These are phyloP conservation scores for Tephrocybe sp. DNA, from an alignment of 768 basidiomycete genomes.

Conservation along the genomic window DNA sequence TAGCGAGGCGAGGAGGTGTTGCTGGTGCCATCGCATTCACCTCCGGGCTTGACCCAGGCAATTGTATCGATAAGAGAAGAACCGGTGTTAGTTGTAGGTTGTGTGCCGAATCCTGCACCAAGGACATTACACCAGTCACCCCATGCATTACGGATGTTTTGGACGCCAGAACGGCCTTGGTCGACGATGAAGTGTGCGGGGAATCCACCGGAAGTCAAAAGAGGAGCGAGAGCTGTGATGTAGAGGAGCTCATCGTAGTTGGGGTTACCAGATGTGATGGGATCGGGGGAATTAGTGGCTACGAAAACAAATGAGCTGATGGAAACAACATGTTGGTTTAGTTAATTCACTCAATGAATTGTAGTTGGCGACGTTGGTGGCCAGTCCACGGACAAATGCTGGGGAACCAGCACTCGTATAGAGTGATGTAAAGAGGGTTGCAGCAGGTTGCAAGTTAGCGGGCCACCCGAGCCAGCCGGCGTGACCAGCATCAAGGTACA, in stretches of 20 bases:
- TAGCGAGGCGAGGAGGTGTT: slow-evolving; percentile 30
- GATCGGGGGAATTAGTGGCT: no score
- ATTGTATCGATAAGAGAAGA: slow-evolving; percentile 33
- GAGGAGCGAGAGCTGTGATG: slow-evolving; percentile 27
- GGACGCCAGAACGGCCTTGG: slow-evolving; percentile 32
- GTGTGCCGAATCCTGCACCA: slow-evolving; percentile 35
- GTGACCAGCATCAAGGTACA: slow-evolving; percentile 33
- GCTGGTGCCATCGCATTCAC: slow-evolving; percentile 39
- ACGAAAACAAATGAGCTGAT: not conserved
- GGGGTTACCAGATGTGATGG: slow-evolving; percentile 29
- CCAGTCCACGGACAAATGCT: slow-evolving; percentile 30
- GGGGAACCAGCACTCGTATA: slow-evolving; percentile 22
- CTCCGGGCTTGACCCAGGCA: slow-evolving; percentile 43
- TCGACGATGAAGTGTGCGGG: slow-evolving; percentile 37
- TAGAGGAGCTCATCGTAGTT: slow-evolving; percentile 33
- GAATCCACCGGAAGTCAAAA: slow-evolving; percentile 28
- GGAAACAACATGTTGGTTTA: no score
- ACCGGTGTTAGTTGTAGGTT: slow-evolving; percentile 31
- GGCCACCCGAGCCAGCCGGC: slow-evolving; percentile 35
- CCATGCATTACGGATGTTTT: slow-evolving; percentile 21
- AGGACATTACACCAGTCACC: slow-evolving; percentile 35
- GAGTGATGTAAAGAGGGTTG: slow-evolving; percentile 29
- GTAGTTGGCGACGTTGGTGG: slow-evolving; percentile 25
- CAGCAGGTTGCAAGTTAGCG: slow-evolving; percentile 20
- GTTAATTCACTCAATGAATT: not conserved